Evolutionary conservation across 179 eudicot genomes (phyloP), one percentile per base, ranked within the genome.

Genomic region (Gypsophila paniculata): DNA sequence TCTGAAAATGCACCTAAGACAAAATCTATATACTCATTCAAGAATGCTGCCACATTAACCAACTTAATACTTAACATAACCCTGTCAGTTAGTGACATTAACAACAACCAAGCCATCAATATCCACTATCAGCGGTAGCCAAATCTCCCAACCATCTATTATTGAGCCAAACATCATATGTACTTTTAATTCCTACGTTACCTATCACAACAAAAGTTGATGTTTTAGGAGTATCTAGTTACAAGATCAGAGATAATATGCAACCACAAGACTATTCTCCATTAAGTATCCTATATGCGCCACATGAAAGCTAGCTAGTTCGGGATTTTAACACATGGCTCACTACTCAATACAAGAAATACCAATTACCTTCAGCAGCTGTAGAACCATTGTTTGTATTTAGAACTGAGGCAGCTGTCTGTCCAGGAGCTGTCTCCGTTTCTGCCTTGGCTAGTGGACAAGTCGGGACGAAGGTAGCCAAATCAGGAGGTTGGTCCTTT

Each of bases 401-500:
- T n/a, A 66, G 75, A 21, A 54, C 74, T 64, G 76, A 81, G 54
- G 42, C 75, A 76, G 83, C 61, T 44, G 39, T 76, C 69, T 72
- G 84, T 4, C 72, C 67, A 25, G 89, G 65, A 75, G 80, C 85
- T 51, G 57, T 86, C 57, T 78, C 80, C 74, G 74, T 49, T 61
- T 87, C 86, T 49, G 83, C 77, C 61, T 81, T 74, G 64, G 74
- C 72, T 44, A 73, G 39, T 39, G 88, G 82, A 78, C 84, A 89
- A 55, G 97, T 88, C 59, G 99, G 99, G 69, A 90, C 94, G 77
- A 91, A 81, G 55, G 79, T 44, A 51, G 97, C 99, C 82, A 94
- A 80, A 88, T 94, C 99, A 42, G 99, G 97, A 74, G 97, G 99
- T 72, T 91, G 96, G 83, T 94, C 99, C 81, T 94, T 94, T 57